A percentile compares a stretch with the other conserved stretches of the same genome.
phyloP scores from a whole-genome alignment of 306 rosid genomes.

The Acacia confusa region DNA sequence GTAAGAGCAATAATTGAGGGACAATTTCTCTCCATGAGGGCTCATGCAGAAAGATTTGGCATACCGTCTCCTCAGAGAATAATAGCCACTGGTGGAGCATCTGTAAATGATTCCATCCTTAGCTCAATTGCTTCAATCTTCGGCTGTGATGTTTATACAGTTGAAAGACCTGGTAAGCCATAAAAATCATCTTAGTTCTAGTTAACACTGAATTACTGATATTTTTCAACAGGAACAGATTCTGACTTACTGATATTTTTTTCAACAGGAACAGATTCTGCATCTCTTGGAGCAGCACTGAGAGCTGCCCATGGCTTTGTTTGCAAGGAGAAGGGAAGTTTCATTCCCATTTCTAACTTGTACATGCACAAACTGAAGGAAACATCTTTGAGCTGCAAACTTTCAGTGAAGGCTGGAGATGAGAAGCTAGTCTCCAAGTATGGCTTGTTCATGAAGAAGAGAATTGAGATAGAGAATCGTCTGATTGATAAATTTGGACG shows the following conservation, averaged over 20 bases:
- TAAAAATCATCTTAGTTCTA: not conserved
- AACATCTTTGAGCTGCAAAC: slow-evolving; percentile 72
- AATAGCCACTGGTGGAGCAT: slow-evolving; percentile 98
- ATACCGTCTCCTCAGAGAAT: slow-evolving; percentile 93
- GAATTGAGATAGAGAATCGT: slow-evolving; percentile 77
- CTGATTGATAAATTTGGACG: slow-evolving; percentile 76
- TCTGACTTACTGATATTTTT: not conserved
- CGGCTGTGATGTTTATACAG: slow-evolving; percentile 91
- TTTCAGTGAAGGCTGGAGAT: slow-evolving; percentile 63
- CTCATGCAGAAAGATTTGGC: slow-evolving; percentile 95
- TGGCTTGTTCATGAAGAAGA: slow-evolving; percentile 65
- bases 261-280: slow-evolving; percentile 66
- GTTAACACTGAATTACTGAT: not conserved
- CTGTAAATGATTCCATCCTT: slow-evolving; percentile 74
- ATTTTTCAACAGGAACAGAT: slow-evolving; percentile 28
- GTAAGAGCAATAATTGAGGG: slow-evolving; percentile 86
- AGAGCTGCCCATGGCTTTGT: slow-evolving; percentile 98
- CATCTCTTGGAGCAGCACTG: slow-evolving; percentile 93
- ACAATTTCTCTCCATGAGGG: slow-evolving; percentile 85
- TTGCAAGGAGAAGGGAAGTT: slow-evolving; percentile 65
- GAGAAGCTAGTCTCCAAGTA: slow-evolving; percentile 57
- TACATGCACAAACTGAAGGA: slow-evolving; percentile 65
- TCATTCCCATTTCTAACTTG: slow-evolving; percentile 63
- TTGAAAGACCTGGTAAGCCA: slow-evolving; percentile 78
- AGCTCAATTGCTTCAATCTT: slow-evolving; percentile 73